Percentiles rank a stretch among this genome's conserved stretches.
Conservation (phyloP, 176 grass and related monocot genomes). For the Lolium rigidum region DNA sequence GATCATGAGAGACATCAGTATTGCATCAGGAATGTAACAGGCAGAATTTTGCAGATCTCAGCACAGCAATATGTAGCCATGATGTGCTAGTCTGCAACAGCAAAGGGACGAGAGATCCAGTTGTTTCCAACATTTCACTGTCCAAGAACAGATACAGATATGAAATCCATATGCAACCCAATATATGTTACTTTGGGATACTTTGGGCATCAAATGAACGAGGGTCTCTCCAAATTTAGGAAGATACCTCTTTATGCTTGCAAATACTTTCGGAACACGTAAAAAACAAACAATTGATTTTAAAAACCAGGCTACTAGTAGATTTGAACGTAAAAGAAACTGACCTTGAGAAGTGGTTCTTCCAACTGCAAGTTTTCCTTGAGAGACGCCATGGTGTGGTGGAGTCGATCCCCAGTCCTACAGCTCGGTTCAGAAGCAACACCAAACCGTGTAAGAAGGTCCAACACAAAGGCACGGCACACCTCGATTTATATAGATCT, state of each 20-base stretch:
- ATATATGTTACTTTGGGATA: background rate
- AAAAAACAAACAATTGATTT: background rate
- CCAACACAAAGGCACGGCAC: slow-evolving; percentile 1
- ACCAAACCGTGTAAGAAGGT: background rate
- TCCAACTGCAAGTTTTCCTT: slow-evolving; percentile 13
- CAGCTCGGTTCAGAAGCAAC: no score
- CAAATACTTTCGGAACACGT: background rate
- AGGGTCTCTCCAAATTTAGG: background rate
- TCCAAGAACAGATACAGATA: background rate
- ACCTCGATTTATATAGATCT: slow-evolving; percentile 28
- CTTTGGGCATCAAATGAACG: background rate
- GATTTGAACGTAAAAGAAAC: background rate
- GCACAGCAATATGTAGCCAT: background rate
- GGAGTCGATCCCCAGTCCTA: background rate
- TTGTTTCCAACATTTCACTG: background rate
- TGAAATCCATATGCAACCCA: background rate
- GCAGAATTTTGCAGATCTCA: background rate
- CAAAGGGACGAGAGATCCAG: background rate
- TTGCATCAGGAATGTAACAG: background rate
- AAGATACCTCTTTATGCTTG: background rate
- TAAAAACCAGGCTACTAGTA: background rate
- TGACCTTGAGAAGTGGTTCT: slow-evolving; percentile 48
- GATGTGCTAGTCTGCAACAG: background rate
- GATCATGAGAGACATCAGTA: background rate
- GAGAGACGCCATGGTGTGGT: slow-evolving; percentile 15